Evolutionary conservation across 441 rosid genomes (phyloP).

Genomic region (Heliophila coronopifolia): DNA sequence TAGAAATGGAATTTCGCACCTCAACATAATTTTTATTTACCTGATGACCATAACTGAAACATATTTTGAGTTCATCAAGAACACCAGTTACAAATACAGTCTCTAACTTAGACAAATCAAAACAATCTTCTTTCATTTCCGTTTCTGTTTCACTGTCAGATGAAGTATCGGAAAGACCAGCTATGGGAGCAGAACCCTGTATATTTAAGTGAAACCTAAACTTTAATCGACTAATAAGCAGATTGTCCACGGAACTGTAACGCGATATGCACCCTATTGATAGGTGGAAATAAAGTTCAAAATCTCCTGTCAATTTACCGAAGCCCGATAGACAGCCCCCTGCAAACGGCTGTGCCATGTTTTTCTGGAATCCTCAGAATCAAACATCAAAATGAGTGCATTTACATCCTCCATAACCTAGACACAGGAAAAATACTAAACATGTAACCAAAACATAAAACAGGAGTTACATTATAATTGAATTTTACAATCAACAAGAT

Average conservation of each 20-base stretch:
- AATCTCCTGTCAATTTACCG: constrained; percentile 41
- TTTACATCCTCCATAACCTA: constrained; percentile 85
- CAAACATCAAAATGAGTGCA: constrained; percentile 67
- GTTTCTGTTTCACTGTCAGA: constrained; percentile 73
- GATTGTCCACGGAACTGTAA: constrained; percentile 6
- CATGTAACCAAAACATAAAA: neutral
- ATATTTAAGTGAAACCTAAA: constrained; percentile 2
- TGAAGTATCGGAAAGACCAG: constrained; percentile 83
- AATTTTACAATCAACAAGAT: neutral
- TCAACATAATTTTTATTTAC: constrained; percentile 33
- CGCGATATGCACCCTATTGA: neutral
- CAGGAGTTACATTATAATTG: neutral
- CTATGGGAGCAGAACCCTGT: constrained; percentile 83
- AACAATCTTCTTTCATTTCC: constrained; percentile 39
- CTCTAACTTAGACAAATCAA: constrained; percentile 48
- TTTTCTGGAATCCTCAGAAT: constrained; percentile 63
- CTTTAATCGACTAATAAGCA: constrained; percentile 8
- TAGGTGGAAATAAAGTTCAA: constrained; percentile 3
- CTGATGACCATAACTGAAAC: constrained; percentile 62
- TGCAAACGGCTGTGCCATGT: constrained; percentile 88
- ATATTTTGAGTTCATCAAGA: constrained; percentile 86
- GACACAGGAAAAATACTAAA: constrained; percentile 11
- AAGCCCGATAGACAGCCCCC: constrained; percentile 84
- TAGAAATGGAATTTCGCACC: constrained; percentile 19
- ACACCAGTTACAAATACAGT: constrained; percentile 72